Evolutionary conservation across 202 grass and related monocot genomes (phyloP), one percentile per base, ranked within the genome.

Genomic region (Schoenoplectus triqueter): DNA sequence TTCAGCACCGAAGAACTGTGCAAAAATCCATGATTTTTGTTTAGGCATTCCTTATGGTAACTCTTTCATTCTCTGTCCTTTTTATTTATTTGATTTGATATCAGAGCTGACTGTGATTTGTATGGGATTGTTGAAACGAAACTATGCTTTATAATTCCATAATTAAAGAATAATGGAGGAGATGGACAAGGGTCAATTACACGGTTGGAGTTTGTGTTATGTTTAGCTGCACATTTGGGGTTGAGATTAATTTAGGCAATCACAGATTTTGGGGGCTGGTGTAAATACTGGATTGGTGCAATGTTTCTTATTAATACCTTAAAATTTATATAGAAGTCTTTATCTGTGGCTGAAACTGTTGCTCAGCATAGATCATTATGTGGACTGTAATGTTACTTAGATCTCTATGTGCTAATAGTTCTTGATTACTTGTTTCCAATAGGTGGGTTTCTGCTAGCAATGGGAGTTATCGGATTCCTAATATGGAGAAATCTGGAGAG

Each of bases 41-140:
- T 84, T 98, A 4, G 95, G 93, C 87, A 98, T 98, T 67, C 95
- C 95, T 78, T 98, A 92, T 84, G 95, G 93, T 98, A 94, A 81
- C 11, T 66, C 51, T 76, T 13, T 60, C 50, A n/a, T 14, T 60
- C 11, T 8, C n/a, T 73, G 18, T 73, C 74, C 54, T 78, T 44
- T 41, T 42, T n/a, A 59, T 13, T 42, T 31, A 19, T 56, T 78
- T 78, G 21, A 60, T 60, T 44, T 78, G 89, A 80, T 60, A n/a
- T 18, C 47, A 55, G 8, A 17, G 72, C 49, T 50, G 40, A 18
- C 56, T 64, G 78, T 78, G 31, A 5, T 18, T 78, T 78, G 7
- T 17, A 60, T 78, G 42, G 51, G 50, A 10, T 60, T 2, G 1
- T 60, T 14, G 60, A 57, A 60, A 42, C 13, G 41, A 55, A 60